These are phyloP conservation scores for Rhynchosporium graminicola DNA, from an alignment of 2,329 filamentous ascomycete species.

Conservation along the genomic window DNA sequence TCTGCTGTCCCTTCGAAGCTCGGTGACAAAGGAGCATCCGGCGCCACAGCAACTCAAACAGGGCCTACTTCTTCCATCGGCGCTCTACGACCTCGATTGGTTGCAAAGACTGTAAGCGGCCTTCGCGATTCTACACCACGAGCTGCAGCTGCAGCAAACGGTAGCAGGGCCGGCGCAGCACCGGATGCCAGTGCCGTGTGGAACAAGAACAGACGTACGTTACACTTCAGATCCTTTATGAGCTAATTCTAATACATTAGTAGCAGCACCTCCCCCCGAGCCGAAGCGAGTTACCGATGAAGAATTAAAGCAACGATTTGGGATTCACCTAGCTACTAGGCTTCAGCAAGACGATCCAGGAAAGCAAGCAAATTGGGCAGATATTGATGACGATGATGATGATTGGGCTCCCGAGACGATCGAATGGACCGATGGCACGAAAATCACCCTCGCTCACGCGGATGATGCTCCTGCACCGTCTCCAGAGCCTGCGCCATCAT, in stretches of 20 bases:
- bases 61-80: constrained; percentile 50
- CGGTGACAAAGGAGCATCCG: constrained; percentile 53
- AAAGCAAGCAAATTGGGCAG: constrained; percentile 83
- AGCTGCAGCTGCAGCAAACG: constrained; percentile 48
- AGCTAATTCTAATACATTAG: constrained; percentile 32
- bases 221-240: constrained; percentile 18
- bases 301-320: constrained; percentile 79
- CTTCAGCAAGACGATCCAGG: constrained; percentile 72
- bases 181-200: constrained; percentile 77
- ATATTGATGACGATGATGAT: constrained; percentile 86
- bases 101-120: constrained; percentile 71
- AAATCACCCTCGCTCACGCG: constrained; percentile 69
- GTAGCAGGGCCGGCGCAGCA: constrained; percentile 59
- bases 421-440: constrained; percentile 86
- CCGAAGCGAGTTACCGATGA: constrained; percentile 85
- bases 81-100: constrained; percentile 67
- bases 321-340: constrained; percentile 80
- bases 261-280: constrained; percentile 65
- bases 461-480: constrained; percentile 48
- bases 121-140: constrained; percentile 55
- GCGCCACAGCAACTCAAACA: constrained; percentile 46
- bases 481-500: constrained; percentile 35
- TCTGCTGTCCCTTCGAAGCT: constrained; percentile 50
- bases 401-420: constrained; percentile 85
- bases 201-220: constrained; percentile 84